Base-by-base conservation (phyloP, 345 rosid species). In the Syzygium grande region DNA sequence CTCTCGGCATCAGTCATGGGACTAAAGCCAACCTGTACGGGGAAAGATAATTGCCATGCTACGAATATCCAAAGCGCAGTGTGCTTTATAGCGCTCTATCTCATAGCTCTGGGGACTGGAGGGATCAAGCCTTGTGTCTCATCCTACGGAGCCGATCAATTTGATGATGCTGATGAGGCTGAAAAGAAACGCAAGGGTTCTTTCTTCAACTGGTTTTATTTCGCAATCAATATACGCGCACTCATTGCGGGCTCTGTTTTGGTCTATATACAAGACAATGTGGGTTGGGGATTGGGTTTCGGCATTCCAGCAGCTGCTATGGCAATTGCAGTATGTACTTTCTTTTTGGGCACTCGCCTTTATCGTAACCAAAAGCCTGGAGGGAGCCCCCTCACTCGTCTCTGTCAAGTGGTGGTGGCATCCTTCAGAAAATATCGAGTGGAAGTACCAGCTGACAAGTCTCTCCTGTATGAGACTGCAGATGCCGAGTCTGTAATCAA, bases 41-140 rank as follows among this genome's bases (percentile, higher is more conserved):
- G n/a, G 7, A 87, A 89, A 51, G 85, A 90, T 17, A 51, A 85
- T 19, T 91, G 94, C 84, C 85, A 90, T 5, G 90, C 93, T 12
- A 88, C 91, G 5, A 85, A 86, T 6, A 54, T 53, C n/a, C 92
- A 91, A 65, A 91, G 84, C 30, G 89, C 91, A 29, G 56, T 90
- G 9, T 87, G 84, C 87, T 91, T 92, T 85, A 38, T 90, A 43
- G 92, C 90, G 6, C 91, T 88, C 30, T 91, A 92, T 85, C 90
- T 92, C 54, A 87, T 92, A 51, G 92, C 93, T 5, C 85, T 92
- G 1, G 93, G 91, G 34, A 90, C 92, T 1, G 91, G 92, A 83
- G 93, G 92, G 65, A 89, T 91, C 27, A 91, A 89, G 87, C 93
- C 93, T 6, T 90, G 92, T 56, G 93, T 92, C 84, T 92, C 93